Evolutionary conservation across 192 early-diverging fungal species (phyloP).

Genomic region (Dispira simplex): DNA sequence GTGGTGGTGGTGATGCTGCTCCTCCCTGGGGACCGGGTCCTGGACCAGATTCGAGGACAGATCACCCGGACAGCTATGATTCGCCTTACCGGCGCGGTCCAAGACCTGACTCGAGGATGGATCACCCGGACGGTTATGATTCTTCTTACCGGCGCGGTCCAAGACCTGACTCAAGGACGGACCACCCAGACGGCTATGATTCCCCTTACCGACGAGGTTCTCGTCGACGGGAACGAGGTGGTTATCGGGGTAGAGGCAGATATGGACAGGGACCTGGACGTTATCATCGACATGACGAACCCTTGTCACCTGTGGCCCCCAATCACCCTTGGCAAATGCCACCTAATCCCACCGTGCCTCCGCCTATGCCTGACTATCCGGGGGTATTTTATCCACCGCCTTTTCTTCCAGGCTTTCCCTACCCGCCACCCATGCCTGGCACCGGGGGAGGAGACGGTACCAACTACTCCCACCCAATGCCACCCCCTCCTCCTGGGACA

Average conservation of each 20-base stretch:
- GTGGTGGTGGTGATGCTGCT: background rate
- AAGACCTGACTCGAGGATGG: background rate
- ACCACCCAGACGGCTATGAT: conserved; percentile 1
- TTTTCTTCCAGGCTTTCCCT: too few species aligned
- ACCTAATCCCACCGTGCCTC: too few species aligned
- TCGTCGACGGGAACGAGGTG: background rate
- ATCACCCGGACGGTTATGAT: background rate
- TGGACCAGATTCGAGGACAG: background rate
- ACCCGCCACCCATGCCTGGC: too few species aligned
- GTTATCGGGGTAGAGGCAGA: background rate
- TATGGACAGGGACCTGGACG: background rate
- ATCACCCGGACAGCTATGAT: background rate
- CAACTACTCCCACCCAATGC: too few species aligned
- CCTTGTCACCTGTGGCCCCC: too few species aligned
- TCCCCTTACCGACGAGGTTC: background rate
- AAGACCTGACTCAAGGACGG: background rate
- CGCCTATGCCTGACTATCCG: too few species aligned
- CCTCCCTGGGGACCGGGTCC: background rate
- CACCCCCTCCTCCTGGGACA: background rate
- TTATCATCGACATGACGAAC: background rate
- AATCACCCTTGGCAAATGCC: too few species aligned
- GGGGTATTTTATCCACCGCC: too few species aligned
- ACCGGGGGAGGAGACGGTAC: too few species aligned
- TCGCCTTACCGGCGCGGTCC: too few species aligned
- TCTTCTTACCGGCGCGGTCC: background rate